Evolutionary conservation across 2,329 filamentous ascomycete species (phyloP).

Genomic region (Helminthosporium solani): DNA sequence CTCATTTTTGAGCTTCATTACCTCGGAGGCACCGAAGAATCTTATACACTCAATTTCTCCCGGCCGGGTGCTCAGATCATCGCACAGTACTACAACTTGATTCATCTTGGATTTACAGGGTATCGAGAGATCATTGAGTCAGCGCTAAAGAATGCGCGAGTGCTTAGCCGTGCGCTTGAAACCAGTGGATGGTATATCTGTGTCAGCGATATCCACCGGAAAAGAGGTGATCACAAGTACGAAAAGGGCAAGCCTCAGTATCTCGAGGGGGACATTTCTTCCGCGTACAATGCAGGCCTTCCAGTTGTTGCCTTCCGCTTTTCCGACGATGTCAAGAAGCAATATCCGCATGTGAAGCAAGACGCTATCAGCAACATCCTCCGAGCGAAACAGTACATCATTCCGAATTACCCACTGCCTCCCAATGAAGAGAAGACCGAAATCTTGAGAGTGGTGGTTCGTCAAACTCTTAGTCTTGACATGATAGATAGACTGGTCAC

Average conservation of each 20-base stretch:
- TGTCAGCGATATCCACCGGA: constrained; percentile 65
- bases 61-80: constrained; percentile 69
- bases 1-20: constrained; percentile 72
- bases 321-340: constrained; percentile 59
- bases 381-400: constrained; percentile 68
- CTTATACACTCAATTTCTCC: constrained; percentile 72
- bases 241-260: constrained; percentile 46
- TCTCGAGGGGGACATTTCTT: constrained; percentile 52
- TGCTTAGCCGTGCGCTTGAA: constrained; percentile 64
- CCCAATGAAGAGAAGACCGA: constrained; percentile 62
- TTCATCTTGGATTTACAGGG: constrained; percentile 67
- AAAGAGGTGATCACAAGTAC: constrained; percentile 50
- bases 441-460: constrained; percentile 66
- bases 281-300: constrained; percentile 63
- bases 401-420: constrained; percentile 69
- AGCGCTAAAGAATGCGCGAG: constrained; percentile 59
- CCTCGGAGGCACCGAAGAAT: constrained; percentile 69
- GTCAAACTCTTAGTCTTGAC: constrained; percentile 69
- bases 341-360: constrained; percentile 65
- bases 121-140: constrained; percentile 66
- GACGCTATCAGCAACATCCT: constrained; percentile 63
- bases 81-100: constrained; percentile 72
- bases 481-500: constrained; percentile 63
- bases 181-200: constrained; percentile 63
- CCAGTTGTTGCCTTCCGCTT: constrained; percentile 69